Percentiles rank a stretch among this genome's conserved stretches.
phyloP scores from a whole-genome alignment of 371 early-diverging fungal genomes.

The Rhizopus sp. region DNA sequence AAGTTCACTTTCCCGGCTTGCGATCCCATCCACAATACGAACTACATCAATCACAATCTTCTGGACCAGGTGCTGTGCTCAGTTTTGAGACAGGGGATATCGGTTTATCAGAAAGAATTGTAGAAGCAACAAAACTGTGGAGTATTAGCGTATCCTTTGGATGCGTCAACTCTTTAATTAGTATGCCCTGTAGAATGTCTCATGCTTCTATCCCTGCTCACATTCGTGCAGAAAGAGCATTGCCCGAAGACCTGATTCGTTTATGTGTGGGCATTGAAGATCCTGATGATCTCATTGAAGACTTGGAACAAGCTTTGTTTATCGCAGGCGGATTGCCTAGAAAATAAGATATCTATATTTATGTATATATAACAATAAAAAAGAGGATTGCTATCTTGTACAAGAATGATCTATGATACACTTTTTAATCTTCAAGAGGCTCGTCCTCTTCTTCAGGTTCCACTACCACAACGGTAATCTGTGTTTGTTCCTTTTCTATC shows the following conservation, averaged over 20 bases:
- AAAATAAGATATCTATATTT: background rate
- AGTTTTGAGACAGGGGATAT: conserved; percentile 92
- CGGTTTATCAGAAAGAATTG: conserved; percentile 79
- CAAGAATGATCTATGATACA: background rate
- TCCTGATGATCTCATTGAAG: conserved; percentile 87
- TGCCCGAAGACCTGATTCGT: conserved; percentile 95
- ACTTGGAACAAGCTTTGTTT: conserved; percentile 77
- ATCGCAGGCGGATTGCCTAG: conserved; percentile 66
- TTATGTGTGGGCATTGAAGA: conserved; percentile 98
- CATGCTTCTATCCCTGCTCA: conserved; percentile 95
- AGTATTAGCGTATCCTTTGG: conserved; percentile 95
- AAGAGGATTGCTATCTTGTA: background rate
- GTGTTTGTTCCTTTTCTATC: conserved; percentile 11
- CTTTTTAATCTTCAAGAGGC: conserved; percentile 3
- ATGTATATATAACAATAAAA: conserved; percentile 13
- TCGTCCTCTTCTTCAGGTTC: conserved; percentile 43
- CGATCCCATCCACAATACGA: conserved; percentile 86
- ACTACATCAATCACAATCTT: conserved; percentile 74
- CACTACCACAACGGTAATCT: conserved; percentile 35
- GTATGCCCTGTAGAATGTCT: conserved; percentile 98
- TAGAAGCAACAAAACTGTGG: conserved; percentile 84
- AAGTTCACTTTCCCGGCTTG: conserved; percentile 90
- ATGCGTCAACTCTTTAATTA: conserved; percentile 95
- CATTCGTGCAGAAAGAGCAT: conserved; percentile 78
- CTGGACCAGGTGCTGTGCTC: conserved; percentile 94